Evolutionary conservation across 139 green algal species (phyloP).

Genomic region (Astrephomene gubernaculifera): DNA sequence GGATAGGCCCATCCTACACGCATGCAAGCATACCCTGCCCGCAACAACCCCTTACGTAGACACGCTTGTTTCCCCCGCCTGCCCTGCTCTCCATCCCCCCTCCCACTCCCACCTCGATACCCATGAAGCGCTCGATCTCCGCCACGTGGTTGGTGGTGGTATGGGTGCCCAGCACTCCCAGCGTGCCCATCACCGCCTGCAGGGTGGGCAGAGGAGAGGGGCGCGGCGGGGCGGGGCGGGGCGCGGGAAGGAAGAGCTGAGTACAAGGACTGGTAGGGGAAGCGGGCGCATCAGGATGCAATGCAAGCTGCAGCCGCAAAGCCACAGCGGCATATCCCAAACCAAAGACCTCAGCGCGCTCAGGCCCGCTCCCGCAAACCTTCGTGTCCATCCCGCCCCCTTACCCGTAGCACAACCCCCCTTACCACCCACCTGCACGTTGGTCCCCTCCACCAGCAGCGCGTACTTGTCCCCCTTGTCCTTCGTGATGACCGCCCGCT

Average conservation of each 20-base stretch:
- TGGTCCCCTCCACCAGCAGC: conserved; percentile 86
- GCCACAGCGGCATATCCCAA: too few relatives aligned
- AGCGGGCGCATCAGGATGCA: too few relatives aligned
- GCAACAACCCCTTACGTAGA: too few relatives aligned
- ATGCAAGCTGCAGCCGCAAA: too few relatives aligned
- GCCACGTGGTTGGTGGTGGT: conserved; percentile 96
- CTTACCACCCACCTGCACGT: conserved; percentile 65
- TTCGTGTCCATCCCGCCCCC: neutral
- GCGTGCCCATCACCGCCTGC: conserved; percentile 85
- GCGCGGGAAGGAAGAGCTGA: neutral
- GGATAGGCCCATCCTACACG: too few relatives aligned
- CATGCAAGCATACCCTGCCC: too few relatives aligned
- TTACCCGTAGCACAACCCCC: too few relatives aligned
- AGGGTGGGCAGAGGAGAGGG: neutral
- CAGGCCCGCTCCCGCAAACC: too few relatives aligned
- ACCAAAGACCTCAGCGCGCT: too few relatives aligned
- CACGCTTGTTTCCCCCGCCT: neutral
- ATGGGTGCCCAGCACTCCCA: conserved; percentile 79
- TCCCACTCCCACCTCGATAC: conserved; percentile 88
- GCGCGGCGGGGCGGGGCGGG: neutral
- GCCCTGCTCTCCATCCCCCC: neutral
- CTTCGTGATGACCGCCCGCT: conserved; percentile 93
- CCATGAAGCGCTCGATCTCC: conserved; percentile 88
- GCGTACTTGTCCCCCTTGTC: conserved; percentile 72
- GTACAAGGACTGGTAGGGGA: neutral